These are phyloP conservation scores for Holtermannia corniformis DNA, from an alignment of 768 basidiomycete genomes.

Conservation along the genomic window DNA sequence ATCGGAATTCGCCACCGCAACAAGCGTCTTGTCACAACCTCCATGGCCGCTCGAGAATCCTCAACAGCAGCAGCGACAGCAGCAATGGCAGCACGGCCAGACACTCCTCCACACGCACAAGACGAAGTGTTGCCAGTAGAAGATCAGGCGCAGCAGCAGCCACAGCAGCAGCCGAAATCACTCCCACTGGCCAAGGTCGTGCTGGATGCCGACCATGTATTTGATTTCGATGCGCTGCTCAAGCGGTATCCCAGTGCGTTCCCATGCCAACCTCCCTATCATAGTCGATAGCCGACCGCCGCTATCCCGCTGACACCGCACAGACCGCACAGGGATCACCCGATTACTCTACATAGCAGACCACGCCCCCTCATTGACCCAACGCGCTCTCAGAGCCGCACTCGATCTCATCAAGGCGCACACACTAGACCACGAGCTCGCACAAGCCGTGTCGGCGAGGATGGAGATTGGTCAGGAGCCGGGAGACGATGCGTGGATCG, in stretches of 20 bases:
- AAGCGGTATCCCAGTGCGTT: not conserved
- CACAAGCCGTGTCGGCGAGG: not conserved
- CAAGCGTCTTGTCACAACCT: too few species aligned
- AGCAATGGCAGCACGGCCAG: too few species aligned
- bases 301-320: not conserved
- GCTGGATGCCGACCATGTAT: not conserved
- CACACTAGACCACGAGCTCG: slow-evolving; percentile 18
- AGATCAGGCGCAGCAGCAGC: too few species aligned
- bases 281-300: too few species aligned
- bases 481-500: slow-evolving; percentile 60
- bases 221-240: not conserved
- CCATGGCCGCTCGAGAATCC: too few species aligned
- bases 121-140: too few species aligned
- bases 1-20: too few species aligned
- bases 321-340: slow-evolving; percentile 30
- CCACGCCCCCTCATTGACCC: slow-evolving; percentile 6
- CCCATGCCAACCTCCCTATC: not conserved
- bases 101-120: too few species aligned
- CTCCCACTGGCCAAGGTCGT: too few species aligned
- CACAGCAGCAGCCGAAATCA: too few species aligned
- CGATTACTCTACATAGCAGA: slow-evolving; percentile 19
- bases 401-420: slow-evolving; percentile 13
- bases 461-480: slow-evolving; percentile 5
- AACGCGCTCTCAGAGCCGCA: slow-evolving; percentile 3
- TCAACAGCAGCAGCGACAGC: too few species aligned